Base-by-base conservation (phyloP, 2,329 filamentous ascomycete genomes). In the Microdochium trichocladiopsis region DNA sequence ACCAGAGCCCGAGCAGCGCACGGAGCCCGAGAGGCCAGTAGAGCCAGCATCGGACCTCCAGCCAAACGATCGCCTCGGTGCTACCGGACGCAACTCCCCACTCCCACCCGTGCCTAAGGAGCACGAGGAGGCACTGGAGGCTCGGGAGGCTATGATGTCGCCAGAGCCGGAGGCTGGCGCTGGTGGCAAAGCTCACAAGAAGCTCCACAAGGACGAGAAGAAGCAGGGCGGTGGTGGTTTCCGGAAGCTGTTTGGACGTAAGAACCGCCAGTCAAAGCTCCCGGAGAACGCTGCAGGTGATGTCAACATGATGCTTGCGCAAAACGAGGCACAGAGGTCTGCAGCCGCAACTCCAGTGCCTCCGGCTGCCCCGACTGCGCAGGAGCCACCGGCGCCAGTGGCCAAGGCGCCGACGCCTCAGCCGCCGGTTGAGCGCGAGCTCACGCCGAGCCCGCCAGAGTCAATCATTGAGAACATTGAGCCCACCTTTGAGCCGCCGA, bases 211-310 rank as follows among this genome's bases (percentile, higher is more conserved):
- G 63, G 74, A 73, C 5, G 62, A 64, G 54, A 75, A 72, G 63
- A 65, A 63, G 52, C 33, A 55, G 3, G 56, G 57, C 10, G 59
- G 64, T 41, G 72, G 72, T 28, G 80, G 82, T 16, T 76, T 88
- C 59, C 79, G 79, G 56, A 87, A 86, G 67, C 72, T 88, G 43
- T 88, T 88, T 61, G 76, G 77, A 48, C 79, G 82, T 58, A 86
- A 82, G 69, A 84, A 83, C 61, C 73, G 78, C 54, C 62, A 69
- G 53, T 84, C 77, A 33, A 86, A 79, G 67, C 61, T 78, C 22
- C 77, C 76, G 8, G 78, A 82, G 1, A 77, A 78, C 54, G 75
- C 79, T 36, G 72, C 72, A 52, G 69, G 68, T 55, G 78, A 78
- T 60, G 67, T 76, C 56, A 79, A 72, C 65, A 72, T 62, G 60